A percentile compares a stretch with the other conserved stretches of the same genome.
phyloP scores from a whole-genome alignment of 2,329 filamentous ascomycete genomes.

The Fusarium multiceps region DNA sequence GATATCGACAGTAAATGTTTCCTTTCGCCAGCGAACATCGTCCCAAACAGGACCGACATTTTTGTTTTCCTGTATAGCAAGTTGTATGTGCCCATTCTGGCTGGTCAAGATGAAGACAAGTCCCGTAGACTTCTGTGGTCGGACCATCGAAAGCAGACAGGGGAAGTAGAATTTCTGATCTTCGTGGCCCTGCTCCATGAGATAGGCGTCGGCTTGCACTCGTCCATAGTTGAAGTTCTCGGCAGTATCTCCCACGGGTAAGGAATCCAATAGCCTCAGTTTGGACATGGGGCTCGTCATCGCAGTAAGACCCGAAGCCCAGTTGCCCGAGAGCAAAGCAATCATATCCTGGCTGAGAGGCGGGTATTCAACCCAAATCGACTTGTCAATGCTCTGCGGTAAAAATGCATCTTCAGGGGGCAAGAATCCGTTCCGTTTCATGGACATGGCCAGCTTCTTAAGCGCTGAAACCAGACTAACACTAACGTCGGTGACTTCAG shows the following conservation, averaged over 20 bases:
- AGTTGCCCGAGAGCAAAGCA: constrained; percentile 74
- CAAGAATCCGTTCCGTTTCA: constrained; percentile 85
- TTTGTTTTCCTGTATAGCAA: constrained; percentile 77
- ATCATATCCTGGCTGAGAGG: constrained; percentile 76
- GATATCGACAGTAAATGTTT: constrained; percentile 72
- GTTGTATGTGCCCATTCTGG: constrained; percentile 80
- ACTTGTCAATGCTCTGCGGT: constrained; percentile 82
- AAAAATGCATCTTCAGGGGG: constrained; percentile 75
- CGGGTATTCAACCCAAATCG: constrained; percentile 85
- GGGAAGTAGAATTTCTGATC: constrained; percentile 76
- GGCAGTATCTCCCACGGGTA: constrained; percentile 81
- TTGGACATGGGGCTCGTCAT: constrained; percentile 59
- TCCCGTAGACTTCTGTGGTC: constrained; percentile 74
- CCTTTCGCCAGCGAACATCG: constrained; percentile 82
- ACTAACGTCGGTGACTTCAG: constrained; percentile 65
- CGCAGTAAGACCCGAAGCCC: constrained; percentile 61
- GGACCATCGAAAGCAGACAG: constrained; percentile 79
- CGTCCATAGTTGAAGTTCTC: constrained; percentile 83
- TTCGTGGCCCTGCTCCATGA: constrained; percentile 78
- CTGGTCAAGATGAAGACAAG: constrained; percentile 81
- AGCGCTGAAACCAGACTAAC: constrained; percentile 72
- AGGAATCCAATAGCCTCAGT: constrained; percentile 70
- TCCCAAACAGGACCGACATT: constrained; percentile 80
- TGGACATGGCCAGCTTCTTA: constrained; percentile 80
- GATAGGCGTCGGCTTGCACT: constrained; percentile 77